phyloP scores from a whole-genome alignment of 805 yeast genomes.

The Pichia cephalocereana region DNA sequence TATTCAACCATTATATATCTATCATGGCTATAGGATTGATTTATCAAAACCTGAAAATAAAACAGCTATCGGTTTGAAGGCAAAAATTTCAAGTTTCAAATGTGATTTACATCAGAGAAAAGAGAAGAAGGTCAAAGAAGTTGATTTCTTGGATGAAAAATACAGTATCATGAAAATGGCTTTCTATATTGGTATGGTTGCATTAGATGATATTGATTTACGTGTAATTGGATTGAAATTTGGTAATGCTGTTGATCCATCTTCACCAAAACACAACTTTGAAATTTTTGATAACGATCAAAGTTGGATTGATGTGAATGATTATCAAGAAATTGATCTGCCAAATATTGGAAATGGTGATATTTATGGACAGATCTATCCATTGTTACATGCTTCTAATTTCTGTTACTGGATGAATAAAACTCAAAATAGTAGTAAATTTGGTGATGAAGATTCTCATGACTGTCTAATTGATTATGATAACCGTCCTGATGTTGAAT shows the following conservation, averaged over 20 bases:
- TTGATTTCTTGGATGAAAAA: constrained; percentile 39
- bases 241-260: constrained; percentile 4
- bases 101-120: constrained; percentile 58
- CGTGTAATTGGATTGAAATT: constrained; percentile 46
- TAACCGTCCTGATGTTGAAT: constrained; percentile 19
- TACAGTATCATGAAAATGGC: constrained; percentile 47
- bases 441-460: constrained; percentile 51
- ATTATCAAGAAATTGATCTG: constrained; percentile 49
- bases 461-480: constrained; percentile 47
- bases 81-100: constrained; percentile 40
- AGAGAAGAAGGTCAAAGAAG: constrained; percentile 37
- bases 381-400: constrained; percentile 59
- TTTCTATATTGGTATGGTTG: constrained; percentile 54
- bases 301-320: constrained; percentile 55
- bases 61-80: constrained; percentile 59
- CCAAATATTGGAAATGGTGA: constrained; percentile 29
- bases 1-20: constrained; percentile 59
- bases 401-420: constrained; percentile 61
- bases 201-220: constrained; percentile 46
- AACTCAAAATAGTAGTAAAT: constrained; percentile 24
- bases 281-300: constrained; percentile 43
- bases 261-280: constrained; percentile 6
- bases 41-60: constrained; percentile 31
- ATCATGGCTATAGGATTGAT: constrained; percentile 57
- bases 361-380: constrained; percentile 41